phyloP scores from a whole-genome alignment of 129 eudicot species.

The Pseudognaphalium luteoalbum region DNA sequence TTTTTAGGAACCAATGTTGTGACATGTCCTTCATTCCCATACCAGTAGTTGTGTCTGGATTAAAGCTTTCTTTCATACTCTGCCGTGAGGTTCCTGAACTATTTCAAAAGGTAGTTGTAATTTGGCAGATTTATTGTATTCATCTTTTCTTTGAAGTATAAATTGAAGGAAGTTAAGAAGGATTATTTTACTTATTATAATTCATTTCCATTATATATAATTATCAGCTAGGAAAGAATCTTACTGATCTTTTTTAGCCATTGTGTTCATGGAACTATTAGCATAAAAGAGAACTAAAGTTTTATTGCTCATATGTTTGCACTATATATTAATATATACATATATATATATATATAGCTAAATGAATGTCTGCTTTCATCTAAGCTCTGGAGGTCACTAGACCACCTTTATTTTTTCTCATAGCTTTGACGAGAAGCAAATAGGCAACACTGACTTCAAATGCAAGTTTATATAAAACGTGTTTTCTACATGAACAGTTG shows the following conservation, averaged over 20 bases:
- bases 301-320: neutral
- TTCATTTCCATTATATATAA: no score
- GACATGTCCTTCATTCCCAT: conserved; percentile 45
- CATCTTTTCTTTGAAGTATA: neutral
- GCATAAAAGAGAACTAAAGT: neutral
- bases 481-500: no score
- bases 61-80: conserved; percentile 62
- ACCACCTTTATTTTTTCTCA: no score
- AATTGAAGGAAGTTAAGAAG: neutral
- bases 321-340: no score
- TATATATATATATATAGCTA: neutral
- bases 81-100: conserved; percentile 80
- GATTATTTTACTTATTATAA: neutral
- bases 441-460: no score
- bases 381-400: neutral
- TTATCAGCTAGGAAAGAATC: neutral
- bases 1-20: conserved; percentile 41
- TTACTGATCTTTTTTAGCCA: neutral
- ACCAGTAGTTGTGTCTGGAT: conserved; percentile 46
- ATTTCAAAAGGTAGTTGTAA: conserved; percentile 58
- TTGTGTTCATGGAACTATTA: neutral
- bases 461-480: no score
- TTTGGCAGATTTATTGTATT: neutral
- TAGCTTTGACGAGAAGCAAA: no score
- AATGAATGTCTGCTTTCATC: neutral